Evolutionary conservation across 2,329 filamentous ascomycete genomes (phyloP).

Genomic region (Stagonosporopsis cucurbitacearum): DNA sequence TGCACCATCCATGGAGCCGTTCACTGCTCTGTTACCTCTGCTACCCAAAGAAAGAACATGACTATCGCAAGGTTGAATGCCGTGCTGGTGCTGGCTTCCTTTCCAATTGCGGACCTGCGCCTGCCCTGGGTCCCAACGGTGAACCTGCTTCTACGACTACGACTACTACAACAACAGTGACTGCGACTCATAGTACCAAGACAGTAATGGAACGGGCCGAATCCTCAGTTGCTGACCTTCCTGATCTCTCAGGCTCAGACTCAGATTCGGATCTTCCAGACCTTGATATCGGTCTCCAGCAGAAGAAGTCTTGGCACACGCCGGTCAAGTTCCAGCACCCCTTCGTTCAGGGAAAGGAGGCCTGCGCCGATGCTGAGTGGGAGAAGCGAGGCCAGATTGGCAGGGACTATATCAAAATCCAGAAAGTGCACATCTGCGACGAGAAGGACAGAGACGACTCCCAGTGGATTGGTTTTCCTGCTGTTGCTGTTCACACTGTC

Average conservation of each 20-base stretch:
- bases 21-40: slow-evolving; percentile 34
- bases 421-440: slow-evolving; percentile 13
- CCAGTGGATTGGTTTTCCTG: slow-evolving; percentile 14
- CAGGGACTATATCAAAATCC: slow-evolving; percentile 22
- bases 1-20: slow-evolving; percentile 35
- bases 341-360: not conserved
- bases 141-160: not conserved
- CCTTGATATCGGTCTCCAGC: not conserved
- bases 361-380: slow-evolving; percentile 34
- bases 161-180: not conserved
- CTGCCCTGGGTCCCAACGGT: not conserved
- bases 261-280: not conserved
- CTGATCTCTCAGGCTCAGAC: not conserved
- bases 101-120: slow-evolving; percentile 13
- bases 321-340: slow-evolving; percentile 26
- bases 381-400: slow-evolving; percentile 24
- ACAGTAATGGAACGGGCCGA: not conserved
- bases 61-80: slow-evolving; percentile 28
- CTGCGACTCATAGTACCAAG: not conserved
- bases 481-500: not conserved
- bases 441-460: slow-evolving; percentile 10
- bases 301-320: slow-evolving; percentile 27
- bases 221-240: not conserved
- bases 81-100: slow-evolving; percentile 13
- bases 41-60: slow-evolving; percentile 22